phyloP scores from a whole-genome alignment of 2,329 filamentous ascomycete genomes.

The Xylaria hypoxylon region DNA sequence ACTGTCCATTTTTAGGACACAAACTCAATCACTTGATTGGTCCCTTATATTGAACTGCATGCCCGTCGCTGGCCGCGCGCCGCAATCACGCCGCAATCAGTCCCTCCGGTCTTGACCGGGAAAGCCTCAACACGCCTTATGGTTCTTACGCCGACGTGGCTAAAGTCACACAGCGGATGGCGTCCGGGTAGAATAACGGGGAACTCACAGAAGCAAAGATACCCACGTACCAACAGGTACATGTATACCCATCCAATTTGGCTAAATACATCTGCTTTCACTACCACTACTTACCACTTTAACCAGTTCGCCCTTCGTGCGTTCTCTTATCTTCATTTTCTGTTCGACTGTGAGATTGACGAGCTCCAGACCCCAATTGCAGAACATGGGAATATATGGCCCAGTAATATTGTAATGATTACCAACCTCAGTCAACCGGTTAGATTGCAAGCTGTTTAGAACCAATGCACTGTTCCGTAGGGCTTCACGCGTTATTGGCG shows the following conservation, averaged over 20 bases:
- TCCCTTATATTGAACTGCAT: conserved; percentile 34
- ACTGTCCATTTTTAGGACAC: conserved; percentile 34
- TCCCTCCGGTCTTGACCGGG: conserved; percentile 35
- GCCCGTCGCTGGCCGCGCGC: conserved; percentile 29
- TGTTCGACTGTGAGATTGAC: conserved; percentile 14
- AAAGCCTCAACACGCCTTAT: conserved; percentile 22
- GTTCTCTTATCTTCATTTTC: conserved; percentile 24
- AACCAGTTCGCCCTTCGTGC: conserved; percentile 24
- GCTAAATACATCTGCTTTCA: conserved; percentile 35
- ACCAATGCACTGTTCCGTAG: conserved; percentile 15
- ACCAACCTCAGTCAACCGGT: conserved; percentile 28
- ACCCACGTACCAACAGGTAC: conserved; percentile 26
- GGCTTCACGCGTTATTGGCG: background rate
- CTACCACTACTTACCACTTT: conserved; percentile 26
- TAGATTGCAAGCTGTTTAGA: conserved; percentile 17
- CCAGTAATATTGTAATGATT: conserved; percentile 35
- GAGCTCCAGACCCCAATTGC: conserved; percentile 13
- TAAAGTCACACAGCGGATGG: conserved; percentile 38
- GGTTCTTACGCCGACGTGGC: conserved; percentile 27
- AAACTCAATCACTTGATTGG: conserved; percentile 22
- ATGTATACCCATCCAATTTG: conserved; percentile 34
- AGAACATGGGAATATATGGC: conserved; percentile 26
- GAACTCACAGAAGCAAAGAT: conserved; percentile 17
- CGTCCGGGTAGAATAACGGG: conserved; percentile 30
- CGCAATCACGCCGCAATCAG: conserved; percentile 33